A percentile compares a stretch with the other conserved stretches of the same genome.
Evolutionary conservation across 2,329 filamentous ascomycete species (phyloP).

Genomic region (Tolypocladium sp.): DNA sequence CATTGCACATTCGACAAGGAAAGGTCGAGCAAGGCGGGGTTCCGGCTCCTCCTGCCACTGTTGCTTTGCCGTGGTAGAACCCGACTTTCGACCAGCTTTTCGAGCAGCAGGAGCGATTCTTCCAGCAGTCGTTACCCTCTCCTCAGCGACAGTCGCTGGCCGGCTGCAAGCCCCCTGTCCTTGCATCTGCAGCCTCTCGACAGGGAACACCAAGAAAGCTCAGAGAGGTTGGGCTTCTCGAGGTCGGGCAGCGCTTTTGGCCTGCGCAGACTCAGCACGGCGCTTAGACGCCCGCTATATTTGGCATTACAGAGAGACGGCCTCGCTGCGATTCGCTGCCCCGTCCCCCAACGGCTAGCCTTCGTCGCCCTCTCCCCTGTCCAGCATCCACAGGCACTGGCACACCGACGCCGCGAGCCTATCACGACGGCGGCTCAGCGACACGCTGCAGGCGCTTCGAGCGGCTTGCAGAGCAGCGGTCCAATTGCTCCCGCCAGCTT

Average conservation of each 20-base stretch:
- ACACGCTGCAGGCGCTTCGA: slow-evolving; percentile 6
- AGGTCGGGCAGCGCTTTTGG: not conserved
- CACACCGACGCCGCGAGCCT: slow-evolving; percentile 1
- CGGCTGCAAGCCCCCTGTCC: not conserved
- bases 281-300: slow-evolving; percentile 21
- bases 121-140: not conserved
- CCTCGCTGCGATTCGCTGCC: not conserved
- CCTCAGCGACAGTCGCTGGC: not conserved
- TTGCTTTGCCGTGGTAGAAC: not conserved
- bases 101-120: not conserved
- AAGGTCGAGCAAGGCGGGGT: not conserved
- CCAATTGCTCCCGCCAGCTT: slow-evolving; percentile 9
- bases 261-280: slow-evolving; percentile 12
- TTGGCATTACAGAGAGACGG: slow-evolving; percentile 8
- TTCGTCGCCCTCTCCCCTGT: not conserved
- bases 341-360: not conserved
- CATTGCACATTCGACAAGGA: not conserved
- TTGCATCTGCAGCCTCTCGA: not conserved
- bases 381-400: not conserved
- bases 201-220: not conserved
- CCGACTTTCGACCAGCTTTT: not conserved
- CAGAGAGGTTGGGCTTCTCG: not conserved
- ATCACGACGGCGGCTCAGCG: slow-evolving; percentile 4
- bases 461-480: slow-evolving; percentile 8
- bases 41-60: not conserved